These are phyloP conservation scores for Brassica balearica DNA, from an alignment of 441 rosid species.

Conservation along the genomic window DNA sequence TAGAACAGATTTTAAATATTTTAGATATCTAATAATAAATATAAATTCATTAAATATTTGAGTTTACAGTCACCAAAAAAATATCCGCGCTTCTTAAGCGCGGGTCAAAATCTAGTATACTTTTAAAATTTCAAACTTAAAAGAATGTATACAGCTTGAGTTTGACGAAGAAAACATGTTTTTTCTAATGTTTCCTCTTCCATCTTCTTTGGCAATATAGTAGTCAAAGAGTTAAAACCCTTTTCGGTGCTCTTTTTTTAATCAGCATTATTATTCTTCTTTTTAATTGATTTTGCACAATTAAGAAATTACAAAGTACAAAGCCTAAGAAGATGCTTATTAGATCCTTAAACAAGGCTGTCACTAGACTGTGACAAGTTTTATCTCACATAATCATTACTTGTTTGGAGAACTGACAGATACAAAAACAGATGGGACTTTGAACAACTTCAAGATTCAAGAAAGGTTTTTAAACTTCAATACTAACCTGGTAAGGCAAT, in stretches of 20 bases:
- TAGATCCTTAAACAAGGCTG: slow-evolving; percentile 31
- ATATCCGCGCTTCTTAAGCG: too few relatives aligned
- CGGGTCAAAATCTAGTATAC: too few relatives aligned
- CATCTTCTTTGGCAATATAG: slow-evolving; percentile 27
- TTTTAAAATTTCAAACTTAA: neutral
- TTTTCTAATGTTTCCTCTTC: slow-evolving; percentile 11
- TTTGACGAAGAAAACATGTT: slow-evolving; percentile 42
- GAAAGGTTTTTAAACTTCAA: slow-evolving; percentile 29
- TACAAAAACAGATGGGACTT: slow-evolving; percentile 28
- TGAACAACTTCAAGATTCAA: slow-evolving; percentile 37
- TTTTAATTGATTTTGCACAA: neutral
- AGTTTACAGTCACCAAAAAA: too few relatives aligned
- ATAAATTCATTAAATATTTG: too few relatives aligned
- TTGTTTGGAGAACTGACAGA: slow-evolving; percentile 24
- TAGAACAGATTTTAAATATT: too few relatives aligned
- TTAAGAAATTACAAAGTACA: slow-evolving; percentile 29
- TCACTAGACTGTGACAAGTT: slow-evolving; percentile 37
- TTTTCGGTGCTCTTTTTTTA: slow-evolving; percentile 31
- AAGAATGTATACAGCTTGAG: slow-evolving; percentile 27
- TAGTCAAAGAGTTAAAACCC: slow-evolving; percentile 31
- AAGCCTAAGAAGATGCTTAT: slow-evolving; percentile 17
- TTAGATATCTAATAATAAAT: too few relatives aligned
- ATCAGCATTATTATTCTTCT: slow-evolving; percentile 5
- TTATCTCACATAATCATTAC: slow-evolving; percentile 38
- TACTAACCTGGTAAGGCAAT: slow-evolving; percentile 95